Conservation (phyloP, 2,329 filamentous ascomycete species). For the Penicillium occitanis region DNA sequence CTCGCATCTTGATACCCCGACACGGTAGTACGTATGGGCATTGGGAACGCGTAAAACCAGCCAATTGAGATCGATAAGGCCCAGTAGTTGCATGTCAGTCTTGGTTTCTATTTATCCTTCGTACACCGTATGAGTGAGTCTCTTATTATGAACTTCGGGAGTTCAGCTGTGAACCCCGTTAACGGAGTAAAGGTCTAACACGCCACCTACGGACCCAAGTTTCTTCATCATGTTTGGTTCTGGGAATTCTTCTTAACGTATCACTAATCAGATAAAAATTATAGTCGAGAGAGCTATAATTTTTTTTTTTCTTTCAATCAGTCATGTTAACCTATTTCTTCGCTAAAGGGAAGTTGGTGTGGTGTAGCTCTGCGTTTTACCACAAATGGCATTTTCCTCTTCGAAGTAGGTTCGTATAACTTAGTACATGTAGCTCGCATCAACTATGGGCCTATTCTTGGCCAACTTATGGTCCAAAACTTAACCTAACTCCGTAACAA, state of each 20-base stretch:
- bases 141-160: background rate
- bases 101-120: background rate
- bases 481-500: background rate
- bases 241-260: background rate
- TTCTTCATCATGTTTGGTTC: background rate
- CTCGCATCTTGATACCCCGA: background rate
- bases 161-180: background rate
- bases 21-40: too few relatives aligned
- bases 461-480: background rate
- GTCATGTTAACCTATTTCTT: background rate
- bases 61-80: background rate
- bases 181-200: background rate
- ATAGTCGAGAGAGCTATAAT: background rate
- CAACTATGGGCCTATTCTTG: background rate
- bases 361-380: background rate
- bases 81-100: background rate
- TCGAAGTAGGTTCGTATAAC: background rate
- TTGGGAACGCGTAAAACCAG: background rate
- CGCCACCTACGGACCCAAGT: background rate
- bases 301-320: background rate
- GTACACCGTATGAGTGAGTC: background rate
- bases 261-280: background rate
- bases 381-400: background rate
- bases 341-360: background rate
- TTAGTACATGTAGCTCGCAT: background rate